Evolutionary conservation across 768 basidiomycete species (phyloP).

Genomic region (Suillus brevipes): DNA sequence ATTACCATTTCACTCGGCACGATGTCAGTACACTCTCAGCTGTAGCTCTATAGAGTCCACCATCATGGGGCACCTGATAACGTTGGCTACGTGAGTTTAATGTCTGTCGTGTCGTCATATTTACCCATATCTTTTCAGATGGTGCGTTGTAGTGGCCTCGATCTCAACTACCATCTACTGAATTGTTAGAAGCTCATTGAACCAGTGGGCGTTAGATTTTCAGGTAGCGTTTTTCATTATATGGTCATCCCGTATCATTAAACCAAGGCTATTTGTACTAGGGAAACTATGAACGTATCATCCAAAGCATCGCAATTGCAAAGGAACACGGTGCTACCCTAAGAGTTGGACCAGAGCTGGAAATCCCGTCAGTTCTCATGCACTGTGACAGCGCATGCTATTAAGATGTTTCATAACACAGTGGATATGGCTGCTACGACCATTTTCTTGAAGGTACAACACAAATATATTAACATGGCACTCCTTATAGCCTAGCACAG

Average conservation of each 20-base stretch:
- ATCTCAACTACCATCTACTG: background rate
- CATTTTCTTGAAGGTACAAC: constrained; percentile 90
- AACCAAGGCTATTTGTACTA: constrained; percentile 27
- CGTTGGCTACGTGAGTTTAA: constrained; percentile 75
- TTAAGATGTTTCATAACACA: constrained; percentile 28
- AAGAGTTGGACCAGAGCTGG: constrained; percentile 94
- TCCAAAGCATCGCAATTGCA: constrained; percentile 84
- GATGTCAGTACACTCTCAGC: background rate
- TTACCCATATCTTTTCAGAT: constrained; percentile 19
- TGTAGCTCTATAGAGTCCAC: background rate
- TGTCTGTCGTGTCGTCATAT: background rate
- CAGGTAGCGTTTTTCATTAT: constrained; percentile 50
- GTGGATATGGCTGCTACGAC: constrained; percentile 96
- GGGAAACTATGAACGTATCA: constrained; percentile 93
- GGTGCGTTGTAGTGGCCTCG: constrained; percentile 18
- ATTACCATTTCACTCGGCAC: too few species aligned
- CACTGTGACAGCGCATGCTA: background rate
- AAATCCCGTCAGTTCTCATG: constrained; percentile 73
- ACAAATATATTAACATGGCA: background rate
- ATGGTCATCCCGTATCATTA: background rate
- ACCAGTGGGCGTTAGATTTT: constrained; percentile 98
- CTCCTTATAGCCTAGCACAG: constrained; percentile 39
- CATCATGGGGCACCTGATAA: constrained; percentile 81
- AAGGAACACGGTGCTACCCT: constrained; percentile 87
- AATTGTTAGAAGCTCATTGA: constrained; percentile 69